Base-by-base conservation (phyloP, 164 flowering plant genomes). In the Tinospora cordifolia region DNA sequence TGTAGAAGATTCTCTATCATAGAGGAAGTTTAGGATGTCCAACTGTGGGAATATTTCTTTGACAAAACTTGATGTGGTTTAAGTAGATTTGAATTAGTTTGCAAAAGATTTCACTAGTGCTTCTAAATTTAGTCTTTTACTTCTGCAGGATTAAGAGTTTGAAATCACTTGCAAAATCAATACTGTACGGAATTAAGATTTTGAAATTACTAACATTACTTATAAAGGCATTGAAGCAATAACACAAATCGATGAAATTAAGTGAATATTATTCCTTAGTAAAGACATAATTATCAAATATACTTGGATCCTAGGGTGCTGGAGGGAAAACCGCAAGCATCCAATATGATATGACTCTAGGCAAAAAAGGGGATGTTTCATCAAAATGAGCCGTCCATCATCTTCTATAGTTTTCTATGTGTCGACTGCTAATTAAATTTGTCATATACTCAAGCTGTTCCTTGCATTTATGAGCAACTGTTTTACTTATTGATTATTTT, bases 61-160 rank as follows among this genome's bases (percentile, higher is more conserved):
- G 19, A 94, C 95, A 87, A 94, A 94, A 82, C 97, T 94, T 79
- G 99, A 94, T 65, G 93, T 84, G 19, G 90, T 89, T 80, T 87
- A 94, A 71, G 83, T 86, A 74, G 99, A 89, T 74, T 92, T 92
- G 90, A 92, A 86, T 83, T 94, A 97, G 78, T 78, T 85, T 6
- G 89, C 86, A 83, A 92, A 92, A 27, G 97, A 87, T 79, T 90
- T 90, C 46, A 87, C 93, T 79, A 92, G 76, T 58, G 93, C 97
- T 74, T 92, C 99, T 97, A 94, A 64, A 94, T 91, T 75, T 97
- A 81, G 77, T 89, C 97, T 15, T 97, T 92, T 73, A 94, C n/a
- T 54, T 2, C 4, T 54, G n/a, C 60, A 21, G 8, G 21, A 54
- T 54, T n/a, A 54, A 54, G 60, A 9, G 4, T 54, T n/a, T 15